Evolutionary conservation across 2,329 filamentous ascomycete species (phyloP), one percentile per base, ranked within the genome.

Genomic region (Macroventuria anomochaeta): DNA sequence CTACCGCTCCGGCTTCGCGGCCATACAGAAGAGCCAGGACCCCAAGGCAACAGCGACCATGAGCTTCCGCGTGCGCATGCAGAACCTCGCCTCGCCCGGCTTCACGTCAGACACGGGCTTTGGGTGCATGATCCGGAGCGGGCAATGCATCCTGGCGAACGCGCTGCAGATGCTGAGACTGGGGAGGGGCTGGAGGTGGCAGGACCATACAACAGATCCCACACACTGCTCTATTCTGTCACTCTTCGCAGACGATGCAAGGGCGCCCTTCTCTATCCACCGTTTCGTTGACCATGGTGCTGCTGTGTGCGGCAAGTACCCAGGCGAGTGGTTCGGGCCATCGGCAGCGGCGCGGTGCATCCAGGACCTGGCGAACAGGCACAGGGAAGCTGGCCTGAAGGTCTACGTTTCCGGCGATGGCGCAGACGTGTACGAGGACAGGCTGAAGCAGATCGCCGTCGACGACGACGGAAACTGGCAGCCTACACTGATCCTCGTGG

Each of bases 261-360:
- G 82, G 61, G 92, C 95, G 3, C 91, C 92, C 0, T 97, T 96
- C 71, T 97, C 93, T 1, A 91, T 99, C 64, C 95, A 99, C 69
- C 90, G 88, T 57, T 99, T 99, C 68, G 95, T 99, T 29, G 82
- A 88, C 46, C 89, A 96, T 65, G 95, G 95, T 15, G 92, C 92
- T 20, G 81, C 84, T 29, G 88, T 89, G 2, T 99, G 95, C 74
- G 93, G 91, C 3, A 97, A 96, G 75, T 90, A 96, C 68, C 95
- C 95, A 0, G 95, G 95, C 31, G 91, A 97, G 76, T 99, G 95
- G 95, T 99, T 99, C 76, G 95, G 95, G 0, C 95, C 95, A n/a
- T 97, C 92, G 15, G 95, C 95, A 6, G 96, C 95, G 8, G 93
- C 95, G 39, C 86, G 88, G 51, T 97, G 95, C 74, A 97, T 99